Evolutionary conservation across 768 basidiomycete genomes (phyloP).

Genomic region (Stropharia rugosoannulata): DNA sequence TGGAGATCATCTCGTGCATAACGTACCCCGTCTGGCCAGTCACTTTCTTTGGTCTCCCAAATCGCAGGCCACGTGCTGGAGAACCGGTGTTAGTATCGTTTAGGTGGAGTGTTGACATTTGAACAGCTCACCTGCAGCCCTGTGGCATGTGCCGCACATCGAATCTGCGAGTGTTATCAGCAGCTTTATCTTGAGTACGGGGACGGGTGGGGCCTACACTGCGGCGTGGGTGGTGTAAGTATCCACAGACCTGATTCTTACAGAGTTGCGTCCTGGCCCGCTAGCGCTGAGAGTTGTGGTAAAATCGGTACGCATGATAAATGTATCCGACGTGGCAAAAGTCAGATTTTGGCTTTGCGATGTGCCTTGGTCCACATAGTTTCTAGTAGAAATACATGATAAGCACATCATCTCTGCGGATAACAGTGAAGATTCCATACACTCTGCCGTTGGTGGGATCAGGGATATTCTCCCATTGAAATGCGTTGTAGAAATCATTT

Average conservation of each 20-base stretch:
- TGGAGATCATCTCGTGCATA: neutral
- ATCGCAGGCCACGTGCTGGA: neutral
- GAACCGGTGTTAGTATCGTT: no score
- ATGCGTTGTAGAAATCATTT: slow-evolving; percentile 46
- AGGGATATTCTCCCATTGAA: slow-evolving; percentile 44
- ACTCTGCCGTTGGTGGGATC: slow-evolving; percentile 66
- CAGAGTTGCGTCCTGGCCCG: slow-evolving; percentile 51
- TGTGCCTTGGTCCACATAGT: slow-evolving; percentile 37
- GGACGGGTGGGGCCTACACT: slow-evolving; percentile 35
- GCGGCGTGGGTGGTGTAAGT: slow-evolving; percentile 50
- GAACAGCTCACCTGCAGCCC: slow-evolving; percentile 16
- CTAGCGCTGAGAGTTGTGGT: slow-evolving; percentile 40
- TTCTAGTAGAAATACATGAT: slow-evolving; percentile 20
- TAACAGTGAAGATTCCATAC: slow-evolving; percentile 27
- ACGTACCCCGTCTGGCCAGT: neutral
- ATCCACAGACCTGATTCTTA: slow-evolving; percentile 50
- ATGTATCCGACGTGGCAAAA: slow-evolving; percentile 43
- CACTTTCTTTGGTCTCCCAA: neutral
- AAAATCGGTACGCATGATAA: slow-evolving; percentile 53
- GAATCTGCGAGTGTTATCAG: slow-evolving; percentile 20
- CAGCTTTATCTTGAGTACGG: neutral
- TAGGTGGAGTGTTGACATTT: no score
- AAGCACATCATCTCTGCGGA: neutral
- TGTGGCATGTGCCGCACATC: slow-evolving; percentile 33
- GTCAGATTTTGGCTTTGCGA: slow-evolving; percentile 52